Base-by-base conservation (phyloP, 2,329 filamentous ascomycete species). In the Aspergillus awamori region DNA sequence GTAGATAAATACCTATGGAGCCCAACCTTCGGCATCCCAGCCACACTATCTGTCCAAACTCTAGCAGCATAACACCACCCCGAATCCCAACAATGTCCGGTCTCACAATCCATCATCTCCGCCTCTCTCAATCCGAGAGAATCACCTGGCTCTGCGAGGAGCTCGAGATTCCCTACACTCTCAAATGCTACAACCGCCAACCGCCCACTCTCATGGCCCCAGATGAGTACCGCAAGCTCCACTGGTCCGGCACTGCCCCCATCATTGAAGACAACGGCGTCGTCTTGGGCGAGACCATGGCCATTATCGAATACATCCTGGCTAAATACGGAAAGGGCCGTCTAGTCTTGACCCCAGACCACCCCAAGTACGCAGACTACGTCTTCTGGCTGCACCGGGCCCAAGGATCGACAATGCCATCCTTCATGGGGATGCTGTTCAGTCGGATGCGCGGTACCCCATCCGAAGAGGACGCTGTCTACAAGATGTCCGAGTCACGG, bases 141-240 rank as follows among this genome's bases (percentile, higher is more conserved):
- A 80, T 89, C 55, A 76, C 84, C 68, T 89, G 85, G 82, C 82
- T 89, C 49, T 85, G 85, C 71, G 87, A 90, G 72, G 87, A 90
- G 72, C 83, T 89, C 17, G 72, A 74, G 52, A 73, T 90, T 55
- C 70, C 77, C 2, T 89, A 89, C 70, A 69, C 77, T 1, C 72
- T 85, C 10, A 76, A 77, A 59, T 73, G 76, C 43, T 79, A 86
- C 76, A 62, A 77, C 54, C 81, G 83, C 47, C 69, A 69, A 7
- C 82, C 86, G 64, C 56, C 81, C 22, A 36, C 53, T 1, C 38
- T 38, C 11, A 66, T 80, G 43, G 71, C 74, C 2, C 77, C 77
- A 0, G 66, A 69, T 69, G 68, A 65, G 59, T 77, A 78, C 67
- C 81, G 82, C 61, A 74, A 67, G 2, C 66, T 82, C 17, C 80